phyloP scores from a whole-genome alignment of 306 rosid genomes.

The Nissolia schottii region DNA sequence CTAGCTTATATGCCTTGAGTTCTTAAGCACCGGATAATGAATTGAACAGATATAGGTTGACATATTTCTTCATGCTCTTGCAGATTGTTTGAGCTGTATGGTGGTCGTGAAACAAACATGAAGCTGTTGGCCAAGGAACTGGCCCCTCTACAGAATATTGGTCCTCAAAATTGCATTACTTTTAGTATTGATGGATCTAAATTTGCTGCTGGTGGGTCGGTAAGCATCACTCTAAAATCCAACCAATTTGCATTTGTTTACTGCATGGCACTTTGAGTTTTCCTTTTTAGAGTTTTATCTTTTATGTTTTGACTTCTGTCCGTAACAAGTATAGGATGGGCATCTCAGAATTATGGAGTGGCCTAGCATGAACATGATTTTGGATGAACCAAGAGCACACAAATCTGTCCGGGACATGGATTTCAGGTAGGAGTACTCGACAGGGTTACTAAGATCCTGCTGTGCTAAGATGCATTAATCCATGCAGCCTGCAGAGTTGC shows the following conservation, averaged over 20 bases:
- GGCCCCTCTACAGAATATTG: constrained; percentile 46
- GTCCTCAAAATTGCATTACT: constrained; percentile 69
- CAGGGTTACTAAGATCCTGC: constrained; percentile 1
- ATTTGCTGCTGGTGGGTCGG: constrained; percentile 83
- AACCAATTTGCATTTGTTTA: not conserved
- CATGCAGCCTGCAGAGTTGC: not conserved
- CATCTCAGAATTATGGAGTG: constrained; percentile 81
- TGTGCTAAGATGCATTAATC: not conserved
- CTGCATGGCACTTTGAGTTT: not conserved
- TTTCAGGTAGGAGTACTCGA: constrained; percentile 55
- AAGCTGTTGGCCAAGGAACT: constrained; percentile 65
- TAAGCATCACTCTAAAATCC: constrained; percentile 35
- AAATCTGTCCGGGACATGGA: constrained; percentile 81
- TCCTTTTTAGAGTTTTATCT: not conserved
- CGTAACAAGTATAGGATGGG: constrained; percentile 59
- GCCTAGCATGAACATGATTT: constrained; percentile 64
- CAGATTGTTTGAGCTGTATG: constrained; percentile 71
- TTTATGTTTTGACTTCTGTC: constrained; percentile 26
- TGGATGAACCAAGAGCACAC: constrained; percentile 89
- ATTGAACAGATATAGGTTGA: not conserved
- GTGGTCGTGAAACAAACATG: constrained; percentile 44
- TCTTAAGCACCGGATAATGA: not conserved
- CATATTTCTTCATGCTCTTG: constrained; percentile 12
- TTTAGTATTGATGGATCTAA: constrained; percentile 94
- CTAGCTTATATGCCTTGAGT: not conserved